Percentiles rank a stretch among this genome's conserved stretches.
These are phyloP conservation scores for Paramarasmius palmivorus DNA, from an alignment of 1,284 basidiomycete genomes.

Conservation along the genomic window DNA sequence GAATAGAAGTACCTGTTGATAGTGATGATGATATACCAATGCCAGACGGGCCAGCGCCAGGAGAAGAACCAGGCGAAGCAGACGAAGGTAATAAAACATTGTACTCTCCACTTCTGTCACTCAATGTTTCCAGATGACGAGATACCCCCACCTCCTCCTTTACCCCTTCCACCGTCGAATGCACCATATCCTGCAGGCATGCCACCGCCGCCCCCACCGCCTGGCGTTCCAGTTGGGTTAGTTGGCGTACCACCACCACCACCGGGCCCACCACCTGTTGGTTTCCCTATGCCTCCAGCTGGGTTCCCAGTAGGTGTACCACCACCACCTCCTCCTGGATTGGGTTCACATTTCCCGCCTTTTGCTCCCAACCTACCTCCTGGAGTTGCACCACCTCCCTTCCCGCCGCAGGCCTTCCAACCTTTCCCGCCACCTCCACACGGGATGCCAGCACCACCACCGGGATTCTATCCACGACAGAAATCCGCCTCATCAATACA, in stretches of 20 bases:
- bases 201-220: slow-evolving; percentile 11
- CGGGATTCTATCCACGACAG: slow-evolving; percentile 59
- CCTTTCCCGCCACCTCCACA: no score
- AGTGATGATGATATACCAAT: slow-evolving; percentile 84
- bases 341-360: slow-evolving; percentile 30
- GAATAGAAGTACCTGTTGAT: slow-evolving; percentile 42
- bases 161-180: slow-evolving; percentile 12
- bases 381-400: slow-evolving; percentile 23
- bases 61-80: slow-evolving; percentile 15
- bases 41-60: slow-evolving; percentile 81
- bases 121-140: background rate
- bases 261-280: slow-evolving; percentile 21
- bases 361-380: slow-evolving; percentile 23
- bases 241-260: slow-evolving; percentile 15
- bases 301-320: slow-evolving; percentile 24
- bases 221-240: background rate
- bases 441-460: slow-evolving; percentile 47
- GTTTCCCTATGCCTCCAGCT: slow-evolving; percentile 27
- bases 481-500: slow-evolving; percentile 50
- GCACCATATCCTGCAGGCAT: slow-evolving; percentile 10
- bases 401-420: slow-evolving; percentile 29
- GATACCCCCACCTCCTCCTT: slow-evolving; percentile 5
- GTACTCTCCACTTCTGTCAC: background rate
- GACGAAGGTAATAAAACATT: background rate
- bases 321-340: slow-evolving; percentile 32